Evolutionary conservation across 179 eudicot species (phyloP).

Genomic region (Camellia oleifera): DNA sequence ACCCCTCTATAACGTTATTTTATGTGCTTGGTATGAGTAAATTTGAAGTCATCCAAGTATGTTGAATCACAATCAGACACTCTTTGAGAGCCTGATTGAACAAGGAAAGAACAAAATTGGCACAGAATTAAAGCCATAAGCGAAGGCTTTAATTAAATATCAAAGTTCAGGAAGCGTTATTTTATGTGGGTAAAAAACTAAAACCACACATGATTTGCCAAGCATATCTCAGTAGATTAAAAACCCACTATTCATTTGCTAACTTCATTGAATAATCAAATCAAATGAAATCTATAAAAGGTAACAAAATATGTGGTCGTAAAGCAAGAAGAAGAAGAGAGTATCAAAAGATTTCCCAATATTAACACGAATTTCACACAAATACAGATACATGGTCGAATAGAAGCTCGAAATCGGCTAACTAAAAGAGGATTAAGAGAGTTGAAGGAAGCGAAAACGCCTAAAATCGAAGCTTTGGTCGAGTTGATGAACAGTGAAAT

Average conservation of each 20-base stretch:
- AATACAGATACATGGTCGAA: neutral
- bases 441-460: conserved; percentile 17
- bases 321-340: neutral
- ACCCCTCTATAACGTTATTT: conserved; percentile 35
- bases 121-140: conserved; percentile 16
- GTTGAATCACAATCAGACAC: neutral
- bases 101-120: conserved; percentile 31
- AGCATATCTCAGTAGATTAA: conserved; percentile 17
- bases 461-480: conserved; percentile 31
- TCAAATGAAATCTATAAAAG: neutral
- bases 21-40: conserved; percentile 29
- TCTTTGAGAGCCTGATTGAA: conserved; percentile 18
- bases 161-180: conserved; percentile 30
- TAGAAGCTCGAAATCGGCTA: conserved; percentile 7
- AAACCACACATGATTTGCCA: conserved; percentile 16
- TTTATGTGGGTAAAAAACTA: conserved; percentile 34
- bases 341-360: conserved; percentile 10
- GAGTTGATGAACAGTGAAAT: conserved; percentile 35
- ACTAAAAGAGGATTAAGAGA: neutral
- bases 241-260: conserved; percentile 17
- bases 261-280: conserved; percentile 5
- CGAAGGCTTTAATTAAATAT: conserved; percentile 13
- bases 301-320: neutral
- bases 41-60: conserved; percentile 12
- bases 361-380: neutral